Percentiles rank a stretch among this genome's conserved stretches.
Conservation (phyloP, 2,329 filamentous ascomycete genomes). For the Camillea tinctor region DNA sequence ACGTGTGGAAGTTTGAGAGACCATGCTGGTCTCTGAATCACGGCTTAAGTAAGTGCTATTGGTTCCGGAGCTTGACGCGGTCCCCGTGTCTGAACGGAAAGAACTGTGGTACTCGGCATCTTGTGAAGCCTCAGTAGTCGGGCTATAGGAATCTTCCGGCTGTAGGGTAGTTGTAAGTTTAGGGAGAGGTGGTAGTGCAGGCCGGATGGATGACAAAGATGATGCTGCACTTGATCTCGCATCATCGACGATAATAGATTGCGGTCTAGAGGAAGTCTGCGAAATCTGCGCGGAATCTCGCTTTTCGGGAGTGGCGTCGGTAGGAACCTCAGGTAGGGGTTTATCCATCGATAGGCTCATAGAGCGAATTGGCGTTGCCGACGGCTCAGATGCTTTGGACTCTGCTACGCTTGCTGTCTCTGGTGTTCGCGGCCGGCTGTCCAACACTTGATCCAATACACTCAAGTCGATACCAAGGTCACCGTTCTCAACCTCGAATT, state of each 20-base stretch:
- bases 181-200: constrained; percentile 54
- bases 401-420: constrained; percentile 40
- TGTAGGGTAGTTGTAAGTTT: constrained; percentile 54
- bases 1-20: constrained; percentile 81
- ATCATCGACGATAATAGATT: constrained; percentile 42
- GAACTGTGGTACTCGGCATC: constrained; percentile 51
- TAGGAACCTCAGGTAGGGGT: constrained; percentile 65
- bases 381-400: constrained; percentile 33
- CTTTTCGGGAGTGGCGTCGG: constrained; percentile 29
- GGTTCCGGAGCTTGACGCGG: constrained; percentile 74
- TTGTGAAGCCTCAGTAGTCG: constrained; percentile 45
- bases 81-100: constrained; percentile 66
- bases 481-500: constrained; percentile 68
- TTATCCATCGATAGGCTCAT: constrained; percentile 56
- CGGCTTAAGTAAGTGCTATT: constrained; percentile 76
- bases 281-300: constrained; percentile 28
- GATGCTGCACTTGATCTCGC: constrained; percentile 43
- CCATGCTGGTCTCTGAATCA: constrained; percentile 75
- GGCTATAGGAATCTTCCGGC: constrained; percentile 47
- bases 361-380: constrained; percentile 24
- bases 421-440: constrained; percentile 31
- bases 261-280: constrained; percentile 41
- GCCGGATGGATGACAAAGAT: constrained; percentile 48
- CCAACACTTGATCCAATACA: constrained; percentile 45
- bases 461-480: constrained; percentile 56